Conservation (phyloP, 345 rosid species). For the Cardamine occulta region DNA sequence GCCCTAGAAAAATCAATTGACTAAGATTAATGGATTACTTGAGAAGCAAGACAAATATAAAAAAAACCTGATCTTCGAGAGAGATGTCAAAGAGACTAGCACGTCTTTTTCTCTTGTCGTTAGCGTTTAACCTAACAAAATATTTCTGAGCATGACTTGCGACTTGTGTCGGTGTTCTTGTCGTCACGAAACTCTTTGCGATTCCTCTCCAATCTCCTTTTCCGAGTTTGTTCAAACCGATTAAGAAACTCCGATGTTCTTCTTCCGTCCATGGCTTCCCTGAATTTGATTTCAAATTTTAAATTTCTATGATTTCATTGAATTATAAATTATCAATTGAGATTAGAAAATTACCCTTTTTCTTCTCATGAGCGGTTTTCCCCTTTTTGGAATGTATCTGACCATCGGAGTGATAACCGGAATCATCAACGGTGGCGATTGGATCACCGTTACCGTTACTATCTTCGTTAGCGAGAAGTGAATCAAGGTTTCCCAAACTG, state of each 20-base stretch:
- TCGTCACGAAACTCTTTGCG: conserved; percentile 54
- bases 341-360: conserved; percentile 46
- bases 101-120: conserved; percentile 56
- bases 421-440: conserved; percentile 35
- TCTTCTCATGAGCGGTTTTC: conserved; percentile 41
- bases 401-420: conserved; percentile 63
- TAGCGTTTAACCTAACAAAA: conserved; percentile 49
- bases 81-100: conserved; percentile 64
- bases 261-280: conserved; percentile 76
- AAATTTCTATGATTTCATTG: background rate
- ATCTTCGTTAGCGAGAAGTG: conserved; percentile 14
- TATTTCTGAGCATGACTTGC: conserved; percentile 84
- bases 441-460: conserved; percentile 32
- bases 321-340: background rate
- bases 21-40: background rate
- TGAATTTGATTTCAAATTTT: background rate
- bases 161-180: conserved; percentile 67
- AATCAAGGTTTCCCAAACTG: conserved; percentile 51
- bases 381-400: conserved; percentile 41
- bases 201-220: conserved; percentile 83
- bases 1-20: background rate
- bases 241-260: conserved; percentile 58
- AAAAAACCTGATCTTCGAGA: conserved; percentile 37
- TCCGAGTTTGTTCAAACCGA: conserved; percentile 56
- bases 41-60: background rate